Evolutionary conservation across 192 early-diverging fungal species (phyloP), one percentile per base, ranked within the genome.

Genomic region (Linnemannia elongata): DNA sequence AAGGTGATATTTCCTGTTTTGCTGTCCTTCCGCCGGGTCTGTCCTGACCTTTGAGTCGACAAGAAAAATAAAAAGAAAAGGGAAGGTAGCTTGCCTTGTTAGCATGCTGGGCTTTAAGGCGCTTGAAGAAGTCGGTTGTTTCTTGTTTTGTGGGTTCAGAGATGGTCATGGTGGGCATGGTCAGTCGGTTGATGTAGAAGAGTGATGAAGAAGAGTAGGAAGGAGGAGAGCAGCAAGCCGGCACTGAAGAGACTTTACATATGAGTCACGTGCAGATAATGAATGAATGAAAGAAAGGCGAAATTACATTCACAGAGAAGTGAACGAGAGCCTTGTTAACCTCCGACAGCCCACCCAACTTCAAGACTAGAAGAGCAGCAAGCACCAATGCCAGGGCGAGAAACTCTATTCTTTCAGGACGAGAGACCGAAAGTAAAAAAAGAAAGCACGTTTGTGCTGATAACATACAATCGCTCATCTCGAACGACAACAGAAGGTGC

Each of bases 51-150:
- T 33, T 33, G 30, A 66, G 27, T 12, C 30, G n/a, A 27, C 10
- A 57, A 66, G 30, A 66, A 30, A 66, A 66, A 6, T 18, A 33
- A 22, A 22, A 6, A 20, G 2, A 52, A 22, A 52, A 6, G 49
- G 1, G 49, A 52, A 22, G 49, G 49, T 4, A 4, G 18, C 73
- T 82, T 89, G 92, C 91, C 82, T 92, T 92, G 77, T 92, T 92
- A 68, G 92, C 85, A 69, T 90, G 83, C 54, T 88, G 89, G 42
- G 82, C 57, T 71, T 88, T 90, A 57, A 92, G 83, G 44, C 86
- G 82, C 82, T 89, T 90, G 83, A 92, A 92, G 47, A 91, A 87
- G 71, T 90, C 88, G 38, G 82, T 85, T 24, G 88, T 88, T 49
- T 92, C 91, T 63, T 88, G 77, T 57, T 92, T 92, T 30, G 89